These are phyloP conservation scores for Eutrema salsugineum DNA, from an alignment of 441 rosid genomes.

Conservation along the genomic window DNA sequence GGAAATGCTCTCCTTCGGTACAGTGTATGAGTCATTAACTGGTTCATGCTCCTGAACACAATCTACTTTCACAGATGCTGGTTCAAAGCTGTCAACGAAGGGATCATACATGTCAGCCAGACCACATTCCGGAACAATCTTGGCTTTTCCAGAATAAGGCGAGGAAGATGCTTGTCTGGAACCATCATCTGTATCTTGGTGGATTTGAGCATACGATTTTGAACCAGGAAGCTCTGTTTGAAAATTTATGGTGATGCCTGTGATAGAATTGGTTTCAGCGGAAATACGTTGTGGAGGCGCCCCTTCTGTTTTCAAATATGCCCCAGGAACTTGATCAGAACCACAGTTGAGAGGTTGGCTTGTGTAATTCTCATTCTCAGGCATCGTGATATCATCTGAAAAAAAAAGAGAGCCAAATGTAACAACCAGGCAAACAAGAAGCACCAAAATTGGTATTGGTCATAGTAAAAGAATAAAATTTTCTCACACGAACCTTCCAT, in stretches of 20 bases:
- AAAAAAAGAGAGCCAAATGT: not conserved
- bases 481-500: conserved; percentile 67
- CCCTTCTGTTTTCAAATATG: conserved; percentile 26
- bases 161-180: conserved; percentile 41
- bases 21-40: conserved; percentile 33
- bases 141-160: conserved; percentile 40
- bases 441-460: not conserved
- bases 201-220: not conserved
- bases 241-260: not conserved
- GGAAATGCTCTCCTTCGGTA: conserved; percentile 39
- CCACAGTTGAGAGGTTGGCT: conserved; percentile 25
- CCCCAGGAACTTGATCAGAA: conserved; percentile 14
- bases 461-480: not conserved
- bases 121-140: conserved; percentile 32
- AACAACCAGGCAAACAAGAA: conserved; percentile 1
- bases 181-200: conserved; percentile 29
- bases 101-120: conserved; percentile 76
- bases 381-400: conserved; percentile 73
- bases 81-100: conserved; percentile 78
- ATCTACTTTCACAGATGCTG: conserved; percentile 43
- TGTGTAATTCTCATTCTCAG: conserved; percentile 36
- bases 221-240: not conserved
- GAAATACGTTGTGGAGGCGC: conserved; percentile 3
- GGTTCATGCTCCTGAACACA: conserved; percentile 42
- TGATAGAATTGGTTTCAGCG: conserved; percentile 23